Base-by-base conservation (phyloP, 129 eudicot genomes). In the Oenanthe sinensis region DNA sequence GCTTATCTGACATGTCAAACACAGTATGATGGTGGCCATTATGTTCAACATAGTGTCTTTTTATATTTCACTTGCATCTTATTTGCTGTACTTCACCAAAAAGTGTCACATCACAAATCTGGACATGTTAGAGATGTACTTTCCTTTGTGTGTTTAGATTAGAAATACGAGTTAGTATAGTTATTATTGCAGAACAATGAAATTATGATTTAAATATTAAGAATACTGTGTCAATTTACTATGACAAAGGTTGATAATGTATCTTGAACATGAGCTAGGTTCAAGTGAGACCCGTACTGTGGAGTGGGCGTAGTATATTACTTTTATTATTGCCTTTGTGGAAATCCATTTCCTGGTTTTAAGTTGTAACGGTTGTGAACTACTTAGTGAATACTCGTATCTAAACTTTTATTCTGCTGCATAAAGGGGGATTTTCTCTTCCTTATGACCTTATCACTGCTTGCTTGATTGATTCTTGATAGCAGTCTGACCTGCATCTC, bases 401-500 rank as follows among this genome's bases (percentile, higher is more conserved):
- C 47, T 39, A 8, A 42, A 71, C 26, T 71, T 40, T 20, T 42
- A 5, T 37, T 22, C 30, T 40, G 75, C 75, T 71, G 75, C 49
- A 20, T 30, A 13, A 12, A 1, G 9, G 33, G 19, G 33, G 67
- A 58, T 58, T 8, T n/a, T 58, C 33, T n/a, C 33, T 55, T 55
- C 15, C 67, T 58, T n/a, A 58, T 58, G 3, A 13, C 67, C 36
- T 33, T 33, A 0, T 33, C 36, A 33, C 36, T 33, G 36, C 36
- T 33, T 33, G 36, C 36, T 33, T 58, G 65, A 13, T 8, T 55
- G 12, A n/a, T 58, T 55, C 2, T 58, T n/a, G 19, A 68, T 39
- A 37, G 50, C 28, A 77, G 50, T 78, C 81, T 71, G 50, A 79
- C 65, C 65, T 19, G 70, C 30, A 77, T 74, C 63, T 26, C 37